Base-by-base conservation (phyloP, 1,284 basidiomycete genomes). In the Marasmius tenuissimus region DNA sequence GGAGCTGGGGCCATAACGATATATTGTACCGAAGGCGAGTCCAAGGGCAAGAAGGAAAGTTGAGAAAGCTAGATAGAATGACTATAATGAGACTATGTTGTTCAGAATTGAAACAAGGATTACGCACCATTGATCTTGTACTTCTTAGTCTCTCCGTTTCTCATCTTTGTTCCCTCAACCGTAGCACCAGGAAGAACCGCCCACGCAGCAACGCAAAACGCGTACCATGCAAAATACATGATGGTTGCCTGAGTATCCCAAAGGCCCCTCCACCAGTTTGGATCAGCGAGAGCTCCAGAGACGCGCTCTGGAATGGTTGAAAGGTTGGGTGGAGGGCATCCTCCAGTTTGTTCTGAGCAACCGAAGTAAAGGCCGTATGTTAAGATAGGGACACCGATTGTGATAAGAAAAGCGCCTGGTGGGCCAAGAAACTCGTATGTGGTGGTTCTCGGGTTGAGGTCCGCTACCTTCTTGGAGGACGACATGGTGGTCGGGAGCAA, bases 111-210 rank as follows among this genome's bases (percentile, higher is more conserved):
- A 53, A 52, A 47, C 59, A 39, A 37, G 20, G 22, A 50, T 16
- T 61, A 68, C 76, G 64, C 70, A 96, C 96, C 96, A 78, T 99
- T 99, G 70, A 98, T 95, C 77, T 94, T 98, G 83, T 99, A 99
- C 64, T 81, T 78, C 72, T 91, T 88, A 68, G 83, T 88, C 59
- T 80, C 80, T 0, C 97, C 97, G 47, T 89, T 90, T 49, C 97
- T 83, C 67, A 98, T 76, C 20, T 84, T 79, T 8, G 83, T 86
- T 12, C 97, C 97, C 63, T 93, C 81, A 11, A 97, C 82, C 83
- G 85, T 85, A 66, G 95, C 91, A 7, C 94, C 96, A 0, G 97
- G 97, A 7, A 99, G 78, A 39, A 96, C 70, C 9, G 78, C 81
- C 96, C 96, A 98, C 9, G 93, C 85, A 1, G 86, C 74, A 48